These are phyloP conservation scores for Lepiota brunneoincarnata DNA, from an alignment of 768 basidiomycete species.

Conservation along the genomic window DNA sequence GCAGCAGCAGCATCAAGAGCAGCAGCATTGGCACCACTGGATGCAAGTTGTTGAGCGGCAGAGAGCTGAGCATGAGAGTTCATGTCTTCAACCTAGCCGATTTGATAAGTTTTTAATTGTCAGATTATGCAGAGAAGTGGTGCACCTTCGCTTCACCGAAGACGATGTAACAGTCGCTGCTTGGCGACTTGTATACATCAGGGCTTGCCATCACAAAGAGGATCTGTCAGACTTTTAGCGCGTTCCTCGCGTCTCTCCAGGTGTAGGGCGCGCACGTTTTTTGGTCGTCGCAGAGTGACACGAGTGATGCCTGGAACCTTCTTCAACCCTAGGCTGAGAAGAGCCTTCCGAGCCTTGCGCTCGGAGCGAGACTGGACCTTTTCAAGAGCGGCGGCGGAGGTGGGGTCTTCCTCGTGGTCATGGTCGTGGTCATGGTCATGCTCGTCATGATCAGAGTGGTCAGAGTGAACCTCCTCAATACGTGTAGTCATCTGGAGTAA, in stretches of 20 bases:
- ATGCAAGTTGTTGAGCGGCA: constrained; percentile 76
- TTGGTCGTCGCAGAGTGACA: constrained; percentile 91
- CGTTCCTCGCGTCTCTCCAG: not conserved
- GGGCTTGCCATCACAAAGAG: constrained; percentile 91
- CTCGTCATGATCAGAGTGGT: constrained; percentile 69
- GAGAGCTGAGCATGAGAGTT: constrained; percentile 74
- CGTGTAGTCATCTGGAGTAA: constrained; percentile 69
- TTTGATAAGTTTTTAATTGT: not conserved
- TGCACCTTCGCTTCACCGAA: constrained; percentile 94
- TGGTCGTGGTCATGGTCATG: constrained; percentile 55
- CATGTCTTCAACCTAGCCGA: constrained; percentile 77
- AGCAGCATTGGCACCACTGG: constrained; percentile 43
- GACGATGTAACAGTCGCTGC: constrained; percentile 98
- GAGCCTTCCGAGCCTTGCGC: constrained; percentile 93
- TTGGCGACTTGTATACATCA: constrained; percentile 97
- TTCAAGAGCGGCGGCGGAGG: constrained; percentile 79
- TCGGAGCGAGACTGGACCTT: constrained; percentile 95
- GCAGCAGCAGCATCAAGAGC: constrained; percentile 42
- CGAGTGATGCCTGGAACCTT: constrained; percentile 91
- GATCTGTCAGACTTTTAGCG: constrained; percentile 42
- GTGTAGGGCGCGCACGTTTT: constrained; percentile 62
- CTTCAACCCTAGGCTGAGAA: constrained; percentile 89
- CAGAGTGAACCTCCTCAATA: constrained; percentile 81
- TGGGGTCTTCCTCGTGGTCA: constrained; percentile 76
- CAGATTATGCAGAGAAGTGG: not conserved